Conservation (phyloP, 495 filamentous ascomycete genomes). For the Annulohypoxylon moriforme region DNA sequence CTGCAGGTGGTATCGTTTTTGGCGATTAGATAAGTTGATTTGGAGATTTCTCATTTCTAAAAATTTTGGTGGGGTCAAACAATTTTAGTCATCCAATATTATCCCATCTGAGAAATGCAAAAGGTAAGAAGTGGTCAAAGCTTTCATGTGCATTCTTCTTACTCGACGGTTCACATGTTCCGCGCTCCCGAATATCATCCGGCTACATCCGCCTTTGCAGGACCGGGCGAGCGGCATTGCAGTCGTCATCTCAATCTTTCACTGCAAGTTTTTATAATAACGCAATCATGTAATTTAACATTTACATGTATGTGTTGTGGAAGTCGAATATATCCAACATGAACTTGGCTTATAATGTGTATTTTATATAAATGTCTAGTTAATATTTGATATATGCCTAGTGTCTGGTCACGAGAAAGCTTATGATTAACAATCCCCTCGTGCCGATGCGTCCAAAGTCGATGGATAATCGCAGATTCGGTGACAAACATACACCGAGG, state of each 20-base stretch:
- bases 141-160: constrained; percentile 16
- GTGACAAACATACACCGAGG: constrained; percentile 42
- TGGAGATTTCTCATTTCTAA: constrained; percentile 32
- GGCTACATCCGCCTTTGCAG: constrained; percentile 32
- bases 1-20: constrained; percentile 15
- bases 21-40: constrained; percentile 30
- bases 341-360: too few species aligned
- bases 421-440: constrained; percentile 28
- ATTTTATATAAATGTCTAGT: neutral
- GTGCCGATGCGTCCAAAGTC: constrained; percentile 26
- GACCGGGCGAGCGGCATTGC: constrained; percentile 39
- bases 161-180: constrained; percentile 37
- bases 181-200: constrained; percentile 43
- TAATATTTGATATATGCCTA: neutral
- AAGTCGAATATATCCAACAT: neutral
- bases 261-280: constrained; percentile 7
- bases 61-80: constrained; percentile 49
- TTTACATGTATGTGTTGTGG: neutral
- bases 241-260: constrained; percentile 6
- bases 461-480: constrained; percentile 7
- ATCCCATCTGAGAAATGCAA: neutral
- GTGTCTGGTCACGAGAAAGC: neutral
- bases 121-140: constrained; percentile 21
- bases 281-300: too few species aligned
- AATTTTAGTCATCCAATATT: constrained; percentile 10